Percentiles rank a stretch among this genome's conserved stretches.
These are phyloP conservation scores for Beauveria pseudobassiana DNA, from an alignment of 2,329 filamentous ascomycete species.

Conservation along the genomic window DNA sequence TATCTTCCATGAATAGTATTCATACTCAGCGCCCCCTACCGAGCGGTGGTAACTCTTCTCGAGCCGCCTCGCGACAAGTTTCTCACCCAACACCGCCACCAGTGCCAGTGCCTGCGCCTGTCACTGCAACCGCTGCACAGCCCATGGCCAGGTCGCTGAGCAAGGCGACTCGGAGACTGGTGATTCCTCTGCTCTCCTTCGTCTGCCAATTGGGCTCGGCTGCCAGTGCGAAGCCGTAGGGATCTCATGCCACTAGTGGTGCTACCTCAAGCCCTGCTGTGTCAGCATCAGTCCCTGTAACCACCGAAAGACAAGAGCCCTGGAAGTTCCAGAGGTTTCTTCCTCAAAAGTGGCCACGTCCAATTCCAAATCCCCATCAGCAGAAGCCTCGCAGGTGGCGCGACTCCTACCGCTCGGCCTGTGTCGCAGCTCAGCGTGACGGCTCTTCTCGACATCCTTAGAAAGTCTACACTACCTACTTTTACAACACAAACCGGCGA, in stretches of 20 bases:
- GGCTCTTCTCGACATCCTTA: conserved; percentile 31
- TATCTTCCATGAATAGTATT: conserved; percentile 90
- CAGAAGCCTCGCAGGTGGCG: background rate
- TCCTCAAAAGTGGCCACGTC: background rate
- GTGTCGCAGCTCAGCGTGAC: conserved; percentile 18
- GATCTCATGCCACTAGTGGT: conserved; percentile 73
- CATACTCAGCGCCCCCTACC: conserved; percentile 66
- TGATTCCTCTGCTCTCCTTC: conserved; percentile 84
- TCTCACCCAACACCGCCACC: conserved; percentile 31
- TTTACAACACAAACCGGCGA: conserved; percentile 14
- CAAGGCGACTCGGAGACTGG: conserved; percentile 63
- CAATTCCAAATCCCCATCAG: conserved; percentile 10
- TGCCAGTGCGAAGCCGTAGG: conserved; percentile 61
- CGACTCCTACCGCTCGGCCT: background rate
- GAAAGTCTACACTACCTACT: conserved; percentile 26
- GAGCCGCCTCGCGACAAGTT: conserved; percentile 47
- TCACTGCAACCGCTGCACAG: conserved; percentile 35
- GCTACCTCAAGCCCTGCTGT: conserved; percentile 76
- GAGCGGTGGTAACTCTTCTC: conserved; percentile 43
- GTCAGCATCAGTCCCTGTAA: conserved; percentile 49
- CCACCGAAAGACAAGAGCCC: conserved; percentile 43
- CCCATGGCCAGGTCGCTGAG: conserved; percentile 71
- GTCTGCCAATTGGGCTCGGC: conserved; percentile 85
- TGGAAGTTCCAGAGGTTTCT: conserved; percentile 5
- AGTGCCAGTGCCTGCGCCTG: conserved; percentile 15